Evolutionary conservation across 2,329 filamentous ascomycete genomes (phyloP).

Genomic region (Aspergillus fischeri): DNA sequence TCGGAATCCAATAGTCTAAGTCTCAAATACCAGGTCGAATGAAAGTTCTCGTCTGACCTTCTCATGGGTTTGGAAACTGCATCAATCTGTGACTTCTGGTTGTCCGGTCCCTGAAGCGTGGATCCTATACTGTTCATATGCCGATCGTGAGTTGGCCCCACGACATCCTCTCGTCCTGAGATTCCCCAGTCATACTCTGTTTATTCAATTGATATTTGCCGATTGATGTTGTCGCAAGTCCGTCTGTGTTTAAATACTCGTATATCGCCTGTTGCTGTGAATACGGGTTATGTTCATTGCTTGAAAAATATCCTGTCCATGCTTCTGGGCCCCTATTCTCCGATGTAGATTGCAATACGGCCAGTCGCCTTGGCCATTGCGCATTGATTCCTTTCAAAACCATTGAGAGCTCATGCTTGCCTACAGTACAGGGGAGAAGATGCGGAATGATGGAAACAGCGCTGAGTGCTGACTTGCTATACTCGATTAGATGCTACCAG

Average conservation of each 20-base stretch:
- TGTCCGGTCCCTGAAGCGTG: conserved; percentile 9
- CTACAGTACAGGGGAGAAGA: neutral
- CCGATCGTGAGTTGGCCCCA: conserved; percentile 32
- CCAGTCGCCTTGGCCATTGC: neutral
- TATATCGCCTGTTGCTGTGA: neutral
- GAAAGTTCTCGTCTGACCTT: conserved; percentile 4
- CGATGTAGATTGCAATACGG: neutral
- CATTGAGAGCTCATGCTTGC: neutral
- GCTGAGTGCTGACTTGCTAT: conserved; percentile 17
- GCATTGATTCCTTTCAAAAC: neutral
- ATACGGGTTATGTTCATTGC: neutral
- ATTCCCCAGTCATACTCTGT: neutral
- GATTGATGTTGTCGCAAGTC: neutral
- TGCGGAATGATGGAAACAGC: neutral
- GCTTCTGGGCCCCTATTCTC: neutral
- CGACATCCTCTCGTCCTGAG: conserved; percentile 3
- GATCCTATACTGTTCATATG: conserved; percentile 20
- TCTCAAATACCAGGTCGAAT: conserved; percentile 5
- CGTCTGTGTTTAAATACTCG: neutral
- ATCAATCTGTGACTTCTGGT: neutral
- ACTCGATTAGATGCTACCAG: conserved; percentile 27
- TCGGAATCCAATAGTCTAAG: neutral
- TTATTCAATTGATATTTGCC: neutral
- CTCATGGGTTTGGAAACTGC: conserved; percentile 10
- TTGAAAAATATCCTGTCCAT: neutral